These are phyloP conservation scores for Symbiotaphrina buchneri DNA, from an alignment of 495 filamentous ascomycete genomes.

Conservation along the genomic window DNA sequence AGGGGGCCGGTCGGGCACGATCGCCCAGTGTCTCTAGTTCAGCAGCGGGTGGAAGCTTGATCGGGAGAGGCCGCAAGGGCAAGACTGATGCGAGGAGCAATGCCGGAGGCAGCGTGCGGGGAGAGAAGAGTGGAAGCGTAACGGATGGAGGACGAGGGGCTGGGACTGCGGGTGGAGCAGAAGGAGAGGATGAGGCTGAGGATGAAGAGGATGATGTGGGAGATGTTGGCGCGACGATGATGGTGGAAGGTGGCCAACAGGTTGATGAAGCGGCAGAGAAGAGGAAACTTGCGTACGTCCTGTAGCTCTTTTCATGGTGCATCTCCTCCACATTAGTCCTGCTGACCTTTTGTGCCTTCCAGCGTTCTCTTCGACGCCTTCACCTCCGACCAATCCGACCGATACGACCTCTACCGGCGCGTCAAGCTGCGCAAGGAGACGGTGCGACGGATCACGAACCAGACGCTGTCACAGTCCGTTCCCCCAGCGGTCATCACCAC, in stretches of 20 bases:
- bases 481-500: constrained; percentile 55
- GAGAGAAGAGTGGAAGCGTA: constrained; percentile 19
- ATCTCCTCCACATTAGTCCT: neutral
- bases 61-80: constrained; percentile 14
- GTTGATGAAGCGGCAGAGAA: constrained; percentile 45
- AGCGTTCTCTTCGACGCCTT: constrained; percentile 50
- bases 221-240: constrained; percentile 27
- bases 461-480: constrained; percentile 73
- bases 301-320: constrained; percentile 2
- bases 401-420: constrained; percentile 53
- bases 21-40: constrained; percentile 41
- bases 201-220: constrained; percentile 41
- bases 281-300: constrained; percentile 38
- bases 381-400: constrained; percentile 37
- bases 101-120: constrained; percentile 1
- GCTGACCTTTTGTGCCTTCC: constrained; percentile 4
- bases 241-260: constrained; percentile 35
- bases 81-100: constrained; percentile 15
- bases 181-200: constrained; percentile 20
- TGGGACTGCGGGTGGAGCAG: constrained; percentile 16
- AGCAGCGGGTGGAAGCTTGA: neutral
- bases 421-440: constrained; percentile 25
- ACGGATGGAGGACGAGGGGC: constrained; percentile 18
- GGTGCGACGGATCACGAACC: constrained; percentile 44
- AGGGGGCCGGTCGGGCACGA: constrained; percentile 19